Conservation (phyloP, 352 stramenopile species). For the Phytopythium montanum region DNA sequence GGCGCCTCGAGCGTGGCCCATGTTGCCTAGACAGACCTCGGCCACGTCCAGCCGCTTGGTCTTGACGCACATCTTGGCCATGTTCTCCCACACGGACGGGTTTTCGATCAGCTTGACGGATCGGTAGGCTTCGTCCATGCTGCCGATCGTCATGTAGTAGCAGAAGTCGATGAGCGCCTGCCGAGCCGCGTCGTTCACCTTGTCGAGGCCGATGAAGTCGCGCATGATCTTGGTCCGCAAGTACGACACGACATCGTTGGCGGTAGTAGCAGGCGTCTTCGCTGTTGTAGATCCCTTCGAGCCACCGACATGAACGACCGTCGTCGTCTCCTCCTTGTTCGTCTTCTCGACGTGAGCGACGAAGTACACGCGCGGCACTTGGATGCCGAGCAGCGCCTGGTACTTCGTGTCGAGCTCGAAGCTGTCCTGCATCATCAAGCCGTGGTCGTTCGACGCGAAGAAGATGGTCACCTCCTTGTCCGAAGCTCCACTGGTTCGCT, state of each 20-base stretch:
- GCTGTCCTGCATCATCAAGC: slow-evolving; percentile 89
- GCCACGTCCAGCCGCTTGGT: slow-evolving; percentile 93
- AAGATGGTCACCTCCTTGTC: slow-evolving; percentile 90
- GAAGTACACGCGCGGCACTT: slow-evolving; percentile 80
- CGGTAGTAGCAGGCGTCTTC: slow-evolving; percentile 8
- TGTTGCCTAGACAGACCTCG: slow-evolving; percentile 93
- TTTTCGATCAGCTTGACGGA: slow-evolving; percentile 93
- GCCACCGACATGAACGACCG: slow-evolving; percentile 29
- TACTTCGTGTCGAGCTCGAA: slow-evolving; percentile 86
- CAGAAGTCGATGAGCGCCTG: slow-evolving; percentile 93
- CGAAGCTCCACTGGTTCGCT: slow-evolving; percentile 27
- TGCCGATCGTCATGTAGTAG: slow-evolving; percentile 93
- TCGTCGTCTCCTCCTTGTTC: slow-evolving; percentile 32
- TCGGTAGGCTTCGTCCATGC: slow-evolving; percentile 95
- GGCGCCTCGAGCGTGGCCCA: slow-evolving; percentile 90
- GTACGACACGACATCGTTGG: slow-evolving; percentile 44
- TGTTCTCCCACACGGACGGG: slow-evolving; percentile 93
- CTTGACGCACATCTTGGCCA: slow-evolving; percentile 96
- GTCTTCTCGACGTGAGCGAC: slow-evolving; percentile 47
- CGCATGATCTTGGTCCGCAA: slow-evolving; percentile 87
- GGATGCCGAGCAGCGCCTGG: slow-evolving; percentile 79
- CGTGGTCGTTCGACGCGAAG: slow-evolving; percentile 90
- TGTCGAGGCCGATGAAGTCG: slow-evolving; percentile 91
- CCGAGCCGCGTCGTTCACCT: slow-evolving; percentile 82
- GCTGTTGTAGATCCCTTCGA: slow-evolving; percentile 22